These are phyloP conservation scores for Aspergillus chevalieri DNA, from an alignment of 2,329 filamentous ascomycete species.

Conservation along the genomic window DNA sequence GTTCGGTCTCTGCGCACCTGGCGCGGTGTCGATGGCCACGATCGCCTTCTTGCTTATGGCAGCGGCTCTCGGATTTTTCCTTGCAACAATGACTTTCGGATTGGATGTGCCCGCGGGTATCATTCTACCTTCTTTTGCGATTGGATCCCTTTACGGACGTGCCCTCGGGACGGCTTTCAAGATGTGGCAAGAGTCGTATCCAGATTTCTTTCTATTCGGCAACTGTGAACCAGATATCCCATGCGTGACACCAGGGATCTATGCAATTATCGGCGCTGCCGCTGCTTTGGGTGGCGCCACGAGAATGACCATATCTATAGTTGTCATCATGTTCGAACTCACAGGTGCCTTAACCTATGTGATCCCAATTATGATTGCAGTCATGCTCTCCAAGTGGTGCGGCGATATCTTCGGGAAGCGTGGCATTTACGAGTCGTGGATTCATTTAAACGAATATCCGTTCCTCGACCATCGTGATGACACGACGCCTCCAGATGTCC, in stretches of 20 bases:
- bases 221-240: constrained; percentile 78
- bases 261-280: constrained; percentile 92
- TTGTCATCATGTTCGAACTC: constrained; percentile 99
- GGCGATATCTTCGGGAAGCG: constrained; percentile 88
- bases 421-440: constrained; percentile 98
- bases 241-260: constrained; percentile 90
- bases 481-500: constrained; percentile 69
- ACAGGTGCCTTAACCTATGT: constrained; percentile 95
- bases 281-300: constrained; percentile 92
- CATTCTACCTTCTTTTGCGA: constrained; percentile 90
- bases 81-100: constrained; percentile 85
- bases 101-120: constrained; percentile 92
- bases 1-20: constrained; percentile 83
- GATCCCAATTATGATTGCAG: constrained; percentile 96
- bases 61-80: constrained; percentile 73
- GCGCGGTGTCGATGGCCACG: constrained; percentile 72
- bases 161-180: constrained; percentile 85
- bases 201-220: constrained; percentile 68
- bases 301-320: constrained; percentile 94
- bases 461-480: constrained; percentile 91
- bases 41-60: constrained; percentile 79
- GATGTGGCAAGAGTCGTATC: constrained; percentile 75
- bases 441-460: constrained; percentile 90
- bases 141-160: constrained; percentile 83
- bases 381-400: constrained; percentile 98